Evolutionary conservation across 2,329 filamentous ascomycete species (phyloP), one percentile per base, ranked within the genome.

Genomic region (Cytospora leucostoma): DNA sequence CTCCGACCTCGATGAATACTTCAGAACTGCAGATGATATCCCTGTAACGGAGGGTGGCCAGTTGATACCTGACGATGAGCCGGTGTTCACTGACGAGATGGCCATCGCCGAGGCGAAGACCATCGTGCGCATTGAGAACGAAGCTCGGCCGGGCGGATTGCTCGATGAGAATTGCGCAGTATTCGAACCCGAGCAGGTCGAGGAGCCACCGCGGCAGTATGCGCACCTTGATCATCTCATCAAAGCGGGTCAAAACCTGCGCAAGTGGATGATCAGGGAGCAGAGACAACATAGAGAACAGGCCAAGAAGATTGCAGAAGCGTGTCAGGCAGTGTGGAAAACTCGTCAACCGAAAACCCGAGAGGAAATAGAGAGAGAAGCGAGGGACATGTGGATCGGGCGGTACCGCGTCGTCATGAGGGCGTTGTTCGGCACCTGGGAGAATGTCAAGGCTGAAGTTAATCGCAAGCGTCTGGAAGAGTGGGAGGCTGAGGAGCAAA

Each of bases 161-260:
- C 80, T 97, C 34, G 92, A 89, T 57, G 78, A 82, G 60, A 82
- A 83, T 65, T 94, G 91, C 72, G 88, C 88, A 2, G 78, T 89
- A 32, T 95, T 91, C 69, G 82, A 88, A 19, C 90, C 91, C 0
- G 91, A 95, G 67, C 80, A 86, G 13, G 79, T 79, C 65, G 88
- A 91, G 62, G 90, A 96, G 70, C 91, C 91, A 0, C 84, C 87
- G 0, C 83, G 84, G 59, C 92, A 95, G 71, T 98, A 92, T 80
- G 88, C 90, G n/a, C 93, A 96, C 69, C 84, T 87, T 71, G 93
- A 98, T 71, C 91, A 98, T 72, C 82, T 98, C 59, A 81, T 90
- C 53, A 88, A 88, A 54, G 93, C 96, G 66, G 88, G 90, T 64
- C 73, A 89, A 13, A 89, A 93, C 69, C 94, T 98, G 69, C 87